Evolutionary conservation across 495 filamentous ascomycete species (phyloP).

Genomic region (Tirmania nivea): DNA sequence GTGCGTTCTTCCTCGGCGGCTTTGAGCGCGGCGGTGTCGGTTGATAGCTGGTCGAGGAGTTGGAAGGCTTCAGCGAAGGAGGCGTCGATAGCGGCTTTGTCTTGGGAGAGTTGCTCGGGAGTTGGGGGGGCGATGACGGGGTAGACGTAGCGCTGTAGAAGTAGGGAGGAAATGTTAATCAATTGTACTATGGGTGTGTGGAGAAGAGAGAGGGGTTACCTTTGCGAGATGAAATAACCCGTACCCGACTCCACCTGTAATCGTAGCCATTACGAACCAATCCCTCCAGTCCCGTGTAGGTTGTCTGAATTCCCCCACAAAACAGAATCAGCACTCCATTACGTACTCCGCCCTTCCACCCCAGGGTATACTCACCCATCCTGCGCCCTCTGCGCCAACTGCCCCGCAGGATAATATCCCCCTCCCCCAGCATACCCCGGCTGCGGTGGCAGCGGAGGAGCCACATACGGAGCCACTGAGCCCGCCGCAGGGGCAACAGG

Average conservation of each 20-base stretch:
- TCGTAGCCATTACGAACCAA: slow-evolving; percentile 60
- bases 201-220: neutral
- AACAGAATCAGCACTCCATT: no score
- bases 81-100: slow-evolving; percentile 79
- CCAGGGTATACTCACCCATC: no score
- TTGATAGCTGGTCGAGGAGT: slow-evolving; percentile 71
- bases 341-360: no score
- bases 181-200: slow-evolving; percentile 2
- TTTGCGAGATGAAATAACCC: slow-evolving; percentile 53
- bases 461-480: slow-evolving; percentile 10
- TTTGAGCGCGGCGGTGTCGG: slow-evolving; percentile 75
- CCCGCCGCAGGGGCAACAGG: slow-evolving; percentile 29
- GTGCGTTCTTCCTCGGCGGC: slow-evolving; percentile 64
- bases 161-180: neutral
- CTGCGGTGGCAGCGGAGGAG: neutral
- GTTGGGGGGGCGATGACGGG: slow-evolving; percentile 87
- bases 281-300: slow-evolving; percentile 89
- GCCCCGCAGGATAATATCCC: slow-evolving; percentile 23
- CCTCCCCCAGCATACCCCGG: no score
- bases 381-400: no score
- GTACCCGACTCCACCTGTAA: slow-evolving; percentile 41
- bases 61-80: slow-evolving; percentile 79
- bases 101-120: slow-evolving; percentile 71
- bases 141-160: slow-evolving; percentile 53
- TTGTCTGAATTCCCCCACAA: neutral